Evolutionary conservation across 176 grass and related monocot genomes (phyloP), one percentile per base, ranked within the genome.

Genomic region (Eragrostis curvula): DNA sequence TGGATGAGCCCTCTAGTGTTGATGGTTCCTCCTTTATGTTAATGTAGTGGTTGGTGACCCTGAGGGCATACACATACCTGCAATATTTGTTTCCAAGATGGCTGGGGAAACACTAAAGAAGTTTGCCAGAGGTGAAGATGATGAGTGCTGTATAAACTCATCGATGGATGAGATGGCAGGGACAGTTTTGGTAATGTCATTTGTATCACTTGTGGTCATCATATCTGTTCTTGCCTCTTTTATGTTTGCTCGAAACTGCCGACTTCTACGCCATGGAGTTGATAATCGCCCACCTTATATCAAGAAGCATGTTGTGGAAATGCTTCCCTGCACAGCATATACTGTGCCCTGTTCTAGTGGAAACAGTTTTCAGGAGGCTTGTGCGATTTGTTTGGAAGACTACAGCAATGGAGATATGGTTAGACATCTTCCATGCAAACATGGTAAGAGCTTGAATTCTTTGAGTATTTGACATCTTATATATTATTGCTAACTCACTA

Each of bases 181-280:
- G 57, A 97, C 94, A 18, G 87, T 97, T 51, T 85, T 97, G 87
- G 94, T 97, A 12, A 97, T 91, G 78, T 97, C 94, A 46, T 97
- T 97, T 10, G 74, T 94, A 27, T 97, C 94, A 55, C 84, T 97
- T 75, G 81, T 97, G 70, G 88, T 97, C 64, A 97, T 97, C 86
- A 89, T 97, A 77, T 89, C 91, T 73, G 94, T 94, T 70, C 53
- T 97, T 81, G 94, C 88, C 41, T 88, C 91, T 14, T 97, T 97
- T 89, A 77, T 97, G 45, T 93, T 97, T 9, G 94, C 91, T 78
- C 88, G 91, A 74, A 97, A 97, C 84, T 94, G 94, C 80, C 94
- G 80, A 78, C 89, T 94, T 91, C 82, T 97, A 63, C 79, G 78
- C 12, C 74, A 83, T 81, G 84, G 84, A 77, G 70, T 82, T 64